These are phyloP conservation scores for Aspergillus coremiiformis DNA, from an alignment of 495 filamentous ascomycete species.

Conservation along the genomic window DNA sequence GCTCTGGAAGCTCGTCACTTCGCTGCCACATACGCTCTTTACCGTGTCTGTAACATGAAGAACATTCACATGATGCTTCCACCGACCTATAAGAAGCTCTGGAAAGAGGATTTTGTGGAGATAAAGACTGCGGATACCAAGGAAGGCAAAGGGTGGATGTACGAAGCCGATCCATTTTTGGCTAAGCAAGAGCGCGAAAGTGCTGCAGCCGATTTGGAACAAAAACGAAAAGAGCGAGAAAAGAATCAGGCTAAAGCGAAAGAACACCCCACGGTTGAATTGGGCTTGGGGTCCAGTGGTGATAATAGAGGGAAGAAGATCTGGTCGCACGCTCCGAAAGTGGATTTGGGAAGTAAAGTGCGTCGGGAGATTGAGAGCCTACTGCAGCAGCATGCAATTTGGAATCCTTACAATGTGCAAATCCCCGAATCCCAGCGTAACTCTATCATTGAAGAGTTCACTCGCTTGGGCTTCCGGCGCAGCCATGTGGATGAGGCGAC, in stretches of 20 bases:
- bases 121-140: conserved; percentile 70
- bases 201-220: conserved; percentile 60
- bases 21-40: conserved; percentile 82
- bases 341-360: conserved; percentile 81
- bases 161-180: conserved; percentile 89
- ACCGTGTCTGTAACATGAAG: conserved; percentile 85
- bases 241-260: conserved; percentile 55
- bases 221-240: conserved; percentile 57
- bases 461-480: conserved; percentile 68
- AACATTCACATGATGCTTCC: conserved; percentile 92
- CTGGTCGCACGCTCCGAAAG: conserved; percentile 79
- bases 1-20: conserved; percentile 88
- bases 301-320: conserved; percentile 47
- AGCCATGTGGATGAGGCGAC: conserved; percentile 87
- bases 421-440: conserved; percentile 51
- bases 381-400: conserved; percentile 66
- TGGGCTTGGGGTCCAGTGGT: conserved; percentile 26
- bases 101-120: conserved; percentile 76
- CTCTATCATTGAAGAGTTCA: conserved; percentile 65
- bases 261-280: conserved; percentile 37
- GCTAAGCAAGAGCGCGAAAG: conserved; percentile 71
- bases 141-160: conserved; percentile 80
- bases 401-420: conserved; percentile 71
- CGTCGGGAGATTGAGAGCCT: conserved; percentile 70
- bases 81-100: conserved; percentile 77